Conservation (phyloP, 371 early-diverging fungal genomes). For the Rhizopus sp. region DNA sequence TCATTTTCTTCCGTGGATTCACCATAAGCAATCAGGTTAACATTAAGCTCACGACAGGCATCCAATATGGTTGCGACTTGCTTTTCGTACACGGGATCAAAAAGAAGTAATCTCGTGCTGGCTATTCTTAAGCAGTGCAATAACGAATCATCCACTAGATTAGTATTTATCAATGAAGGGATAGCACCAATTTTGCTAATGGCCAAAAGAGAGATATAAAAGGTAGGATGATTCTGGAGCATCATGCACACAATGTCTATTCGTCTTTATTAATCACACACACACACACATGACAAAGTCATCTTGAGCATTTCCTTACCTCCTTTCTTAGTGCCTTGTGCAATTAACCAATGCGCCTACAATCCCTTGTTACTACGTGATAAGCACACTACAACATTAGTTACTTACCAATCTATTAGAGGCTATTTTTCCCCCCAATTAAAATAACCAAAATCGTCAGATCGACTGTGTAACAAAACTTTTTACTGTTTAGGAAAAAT, state of each 20-base stretch:
- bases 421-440: conserved; percentile 8
- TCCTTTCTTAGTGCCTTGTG: conserved; percentile 18
- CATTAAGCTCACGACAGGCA: conserved; percentile 6
- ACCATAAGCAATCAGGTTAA: conserved; percentile 22
- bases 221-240: conserved; percentile 35
- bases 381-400: not conserved
- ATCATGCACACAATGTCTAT: conserved; percentile 31
- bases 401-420: conserved; percentile 28
- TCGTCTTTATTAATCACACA: not conserved
- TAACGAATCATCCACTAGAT: conserved; percentile 26
- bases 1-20: conserved; percentile 30
- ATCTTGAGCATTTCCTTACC: conserved; percentile 9
- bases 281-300: not conserved
- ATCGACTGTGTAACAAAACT: conserved; percentile 4
- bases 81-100: conserved; percentile 29
- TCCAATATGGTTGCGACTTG: conserved; percentile 14
- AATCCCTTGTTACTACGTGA: not conserved
- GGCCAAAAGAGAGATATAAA: conserved; percentile 28
- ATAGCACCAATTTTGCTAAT: conserved; percentile 36
- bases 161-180: conserved; percentile 35
- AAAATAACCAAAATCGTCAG: not conserved
- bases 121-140: conserved; percentile 35
- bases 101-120: conserved; percentile 25
- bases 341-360: conserved; percentile 29
- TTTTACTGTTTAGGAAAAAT: conserved; percentile 1